Percentiles rank a stretch among this genome's conserved stretches.
Conservation (phyloP, 2,329 filamentous ascomycete species). For the Onygenales sp. region DNA sequence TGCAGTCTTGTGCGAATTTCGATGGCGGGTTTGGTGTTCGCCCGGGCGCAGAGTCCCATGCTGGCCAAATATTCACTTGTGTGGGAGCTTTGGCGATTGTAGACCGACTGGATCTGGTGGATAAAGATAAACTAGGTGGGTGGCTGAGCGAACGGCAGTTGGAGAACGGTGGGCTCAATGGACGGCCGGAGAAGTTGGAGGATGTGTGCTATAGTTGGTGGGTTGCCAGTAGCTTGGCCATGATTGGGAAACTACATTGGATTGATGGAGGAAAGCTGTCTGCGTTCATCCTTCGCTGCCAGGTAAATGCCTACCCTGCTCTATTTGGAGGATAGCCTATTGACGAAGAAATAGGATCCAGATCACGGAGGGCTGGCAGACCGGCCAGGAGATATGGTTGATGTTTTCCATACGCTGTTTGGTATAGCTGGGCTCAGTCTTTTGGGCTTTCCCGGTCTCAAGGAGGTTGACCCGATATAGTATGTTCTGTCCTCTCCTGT, state of each 20-base stretch:
- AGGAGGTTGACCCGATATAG: conserved; percentile 82
- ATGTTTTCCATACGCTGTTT: conserved; percentile 93
- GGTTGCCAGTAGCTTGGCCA: conserved; percentile 85
- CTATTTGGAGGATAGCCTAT: conserved; percentile 3
- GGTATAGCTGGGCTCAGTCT: conserved; percentile 81
- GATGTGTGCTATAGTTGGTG: conserved; percentile 99
- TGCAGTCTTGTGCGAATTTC: conserved; percentile 79
- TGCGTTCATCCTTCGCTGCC: conserved; percentile 75
- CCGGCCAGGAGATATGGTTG: conserved; percentile 85
- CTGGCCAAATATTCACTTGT: conserved; percentile 93
- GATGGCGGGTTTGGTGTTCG: conserved; percentile 88
- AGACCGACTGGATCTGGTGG: conserved; percentile 68
- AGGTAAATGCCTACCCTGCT: conserved; percentile 38
- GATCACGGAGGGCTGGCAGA: conserved; percentile 81
- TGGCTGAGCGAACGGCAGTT: conserved; percentile 94
- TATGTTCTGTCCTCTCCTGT: conserved; percentile 32
- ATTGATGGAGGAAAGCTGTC: conserved; percentile 75
- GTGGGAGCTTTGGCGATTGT: conserved; percentile 79
- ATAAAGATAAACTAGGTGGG: conserved; percentile 69
- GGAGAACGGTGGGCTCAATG: conserved; percentile 80
- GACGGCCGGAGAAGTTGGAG: conserved; percentile 86
- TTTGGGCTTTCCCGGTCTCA: conserved; percentile 64
- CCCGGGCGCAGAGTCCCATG: conserved; percentile 87
- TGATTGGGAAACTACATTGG: conserved; percentile 84
- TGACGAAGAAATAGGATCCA: conserved; percentile 46